A percentile compares a stretch with the other conserved stretches of the same genome.
Evolutionary conservation across 306 rosid genomes (phyloP).

Genomic region (Medicago ruthenica): DNA sequence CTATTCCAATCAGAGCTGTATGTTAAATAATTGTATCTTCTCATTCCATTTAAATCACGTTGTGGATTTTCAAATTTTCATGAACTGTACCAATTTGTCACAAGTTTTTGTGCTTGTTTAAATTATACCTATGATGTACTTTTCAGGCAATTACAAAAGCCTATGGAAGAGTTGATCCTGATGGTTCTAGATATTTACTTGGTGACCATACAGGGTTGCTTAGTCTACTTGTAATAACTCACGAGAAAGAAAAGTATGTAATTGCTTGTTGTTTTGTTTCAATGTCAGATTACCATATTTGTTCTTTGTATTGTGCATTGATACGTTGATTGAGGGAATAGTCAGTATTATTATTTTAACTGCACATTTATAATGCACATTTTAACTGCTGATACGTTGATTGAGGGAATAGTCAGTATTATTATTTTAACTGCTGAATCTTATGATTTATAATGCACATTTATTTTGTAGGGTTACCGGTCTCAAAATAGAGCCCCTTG

Average conservation of each 20-base stretch:
- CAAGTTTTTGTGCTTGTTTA: slow-evolving; percentile 33
- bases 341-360: slow-evolving; percentile 22
- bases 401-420: slow-evolving; percentile 3
- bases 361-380: slow-evolving; percentile 23
- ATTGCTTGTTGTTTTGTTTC: slow-evolving; percentile 20
- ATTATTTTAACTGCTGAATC: slow-evolving; percentile 16
- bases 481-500: slow-evolving; percentile 92
- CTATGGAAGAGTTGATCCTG: slow-evolving; percentile 95
- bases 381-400: slow-evolving; percentile 4
- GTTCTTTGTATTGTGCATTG: not conserved
- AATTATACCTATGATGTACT: slow-evolving; percentile 40
- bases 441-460: slow-evolving; percentile 31
- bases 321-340: slow-evolving; percentile 10
- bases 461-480: slow-evolving; percentile 83
- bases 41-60: slow-evolving; percentile 22
- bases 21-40: slow-evolving; percentile 41
- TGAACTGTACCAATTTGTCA: not conserved
- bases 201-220: slow-evolving; percentile 93
- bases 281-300: slow-evolving; percentile 16
- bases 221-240: slow-evolving; percentile 93
- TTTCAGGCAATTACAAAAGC: slow-evolving; percentile 84
- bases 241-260: slow-evolving; percentile 91
- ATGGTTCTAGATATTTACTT: slow-evolving; percentile 95
- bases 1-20: slow-evolving; percentile 92
- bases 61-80: slow-evolving; percentile 1